Conservation (phyloP, 2,329 filamentous ascomycete species). For the Paracoccidioides brasiliensis region DNA sequence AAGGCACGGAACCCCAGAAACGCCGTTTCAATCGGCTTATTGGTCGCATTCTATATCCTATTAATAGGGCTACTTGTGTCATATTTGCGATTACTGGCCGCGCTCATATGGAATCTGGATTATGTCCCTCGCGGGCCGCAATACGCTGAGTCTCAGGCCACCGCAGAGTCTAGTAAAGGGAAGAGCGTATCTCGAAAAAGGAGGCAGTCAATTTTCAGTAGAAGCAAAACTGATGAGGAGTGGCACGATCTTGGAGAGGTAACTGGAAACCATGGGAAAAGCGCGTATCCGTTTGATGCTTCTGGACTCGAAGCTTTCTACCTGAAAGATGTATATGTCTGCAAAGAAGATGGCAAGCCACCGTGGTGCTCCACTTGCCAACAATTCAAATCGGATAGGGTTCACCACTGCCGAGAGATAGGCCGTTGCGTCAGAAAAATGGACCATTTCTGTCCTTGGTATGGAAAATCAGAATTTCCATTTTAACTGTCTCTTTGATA, state of each 20-base stretch:
- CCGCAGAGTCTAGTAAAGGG: conserved; percentile 8
- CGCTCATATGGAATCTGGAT: conserved; percentile 58
- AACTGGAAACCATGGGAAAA: conserved; percentile 16
- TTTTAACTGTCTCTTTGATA: not conserved
- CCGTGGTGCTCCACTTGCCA: conserved; percentile 74
- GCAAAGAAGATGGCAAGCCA: conserved; percentile 69
- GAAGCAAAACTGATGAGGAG: conserved; percentile 16
- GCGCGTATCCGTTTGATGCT: conserved; percentile 39
- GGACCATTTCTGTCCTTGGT: conserved; percentile 91
- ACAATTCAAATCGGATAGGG: conserved; percentile 77
- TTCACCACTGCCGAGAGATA: conserved; percentile 75
- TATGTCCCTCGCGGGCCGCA: conserved; percentile 53
- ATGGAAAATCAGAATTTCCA: conserved; percentile 9
- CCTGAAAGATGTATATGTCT: conserved; percentile 69
- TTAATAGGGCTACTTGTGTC: conserved; percentile 51
- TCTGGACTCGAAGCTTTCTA: conserved; percentile 66
- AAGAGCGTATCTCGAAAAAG: conserved; percentile 2
- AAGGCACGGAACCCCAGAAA: conserved; percentile 28
- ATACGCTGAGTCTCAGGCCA: conserved; percentile 18
- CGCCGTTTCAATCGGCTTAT: conserved; percentile 52
- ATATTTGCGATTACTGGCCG: conserved; percentile 59
- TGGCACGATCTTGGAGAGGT: conserved; percentile 11
- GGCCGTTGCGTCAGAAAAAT: conserved; percentile 74
- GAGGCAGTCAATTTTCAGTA: conserved; percentile 11
- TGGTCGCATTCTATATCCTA: conserved; percentile 61